Conservation (phyloP, 257 asterid species). For the Avicennia marina region DNA sequence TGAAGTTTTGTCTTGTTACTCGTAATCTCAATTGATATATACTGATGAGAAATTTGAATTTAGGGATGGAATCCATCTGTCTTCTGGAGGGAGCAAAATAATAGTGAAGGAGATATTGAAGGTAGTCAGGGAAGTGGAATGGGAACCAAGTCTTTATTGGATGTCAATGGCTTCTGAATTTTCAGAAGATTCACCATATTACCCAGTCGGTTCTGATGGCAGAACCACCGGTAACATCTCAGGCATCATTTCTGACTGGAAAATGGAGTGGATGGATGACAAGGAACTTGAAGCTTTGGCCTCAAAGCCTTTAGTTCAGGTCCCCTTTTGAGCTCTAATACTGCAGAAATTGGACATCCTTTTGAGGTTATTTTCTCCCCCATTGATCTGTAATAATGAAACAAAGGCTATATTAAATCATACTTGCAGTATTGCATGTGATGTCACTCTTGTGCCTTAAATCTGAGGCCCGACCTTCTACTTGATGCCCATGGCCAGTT, state of each 20-base stretch:
- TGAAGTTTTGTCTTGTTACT: too few relatives aligned
- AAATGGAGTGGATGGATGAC: conserved; percentile 42
- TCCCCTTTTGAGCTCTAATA: background rate
- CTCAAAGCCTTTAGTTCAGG: conserved; percentile 25
- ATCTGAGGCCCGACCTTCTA: too few relatives aligned
- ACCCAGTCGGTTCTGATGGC: conserved; percentile 31
- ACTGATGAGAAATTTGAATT: too few relatives aligned
- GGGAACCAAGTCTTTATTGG: conserved; percentile 67
- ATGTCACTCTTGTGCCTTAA: too few relatives aligned
- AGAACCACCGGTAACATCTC: conserved; percentile 30
- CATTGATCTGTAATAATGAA: too few relatives aligned
- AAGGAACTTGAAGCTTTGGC: conserved; percentile 13
- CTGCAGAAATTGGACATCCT: background rate
- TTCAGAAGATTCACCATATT: conserved; percentile 37
- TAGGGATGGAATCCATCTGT: conserved; percentile 66
- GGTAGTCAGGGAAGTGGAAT: conserved; percentile 42
- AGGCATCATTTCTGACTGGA: conserved; percentile 28
- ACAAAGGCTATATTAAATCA: too few relatives aligned
- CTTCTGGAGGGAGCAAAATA: conserved; percentile 48
- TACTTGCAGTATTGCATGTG: too few relatives aligned
- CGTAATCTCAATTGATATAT: too few relatives aligned
- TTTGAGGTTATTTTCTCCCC: too few relatives aligned
- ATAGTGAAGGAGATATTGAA: conserved; percentile 55
- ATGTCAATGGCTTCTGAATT: conserved; percentile 45
- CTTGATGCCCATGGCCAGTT: too few relatives aligned